Evolutionary conservation across 768 basidiomycete species (phyloP).

Genomic region (Pisolithus microcarpus): DNA sequence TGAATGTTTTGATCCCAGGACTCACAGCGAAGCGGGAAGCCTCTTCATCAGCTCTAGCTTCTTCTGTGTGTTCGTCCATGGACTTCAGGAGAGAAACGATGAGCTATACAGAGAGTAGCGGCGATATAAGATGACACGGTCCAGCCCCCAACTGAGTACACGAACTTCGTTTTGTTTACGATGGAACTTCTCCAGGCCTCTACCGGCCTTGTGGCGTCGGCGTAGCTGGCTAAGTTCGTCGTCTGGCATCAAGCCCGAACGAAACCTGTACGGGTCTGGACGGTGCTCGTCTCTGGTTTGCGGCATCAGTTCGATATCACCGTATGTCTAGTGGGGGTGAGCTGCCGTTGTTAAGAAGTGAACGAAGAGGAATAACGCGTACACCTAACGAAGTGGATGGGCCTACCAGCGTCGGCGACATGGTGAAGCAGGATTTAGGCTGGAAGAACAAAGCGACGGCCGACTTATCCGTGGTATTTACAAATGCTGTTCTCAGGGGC

Average conservation of each 20-base stretch:
- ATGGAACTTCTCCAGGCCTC: slow-evolving; percentile 59
- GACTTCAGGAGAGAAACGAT: slow-evolving; percentile 85
- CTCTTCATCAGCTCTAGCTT: slow-evolving; percentile 67
- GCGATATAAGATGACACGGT: slow-evolving; percentile 2
- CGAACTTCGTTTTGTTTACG: slow-evolving; percentile 65
- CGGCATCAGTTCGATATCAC: slow-evolving; percentile 36
- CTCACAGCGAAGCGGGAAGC: slow-evolving; percentile 59
- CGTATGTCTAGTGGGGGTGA: neutral
- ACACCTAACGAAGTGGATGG: slow-evolving; percentile 10
- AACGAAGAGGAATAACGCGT: neutral
- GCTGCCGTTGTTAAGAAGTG: neutral
- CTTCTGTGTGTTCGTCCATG: slow-evolving; percentile 82
- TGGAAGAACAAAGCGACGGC: neutral
- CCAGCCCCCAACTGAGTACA: slow-evolving; percentile 2
- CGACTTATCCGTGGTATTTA: neutral
- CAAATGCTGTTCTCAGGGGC: neutral
- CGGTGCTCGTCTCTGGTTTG: slow-evolving; percentile 26
- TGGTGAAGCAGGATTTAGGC: slow-evolving; percentile 39
- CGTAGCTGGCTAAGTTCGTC: slow-evolving; percentile 59
- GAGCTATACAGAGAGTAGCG: slow-evolving; percentile 41
- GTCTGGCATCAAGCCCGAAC: slow-evolving; percentile 52
- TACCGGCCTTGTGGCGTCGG: slow-evolving; percentile 49
- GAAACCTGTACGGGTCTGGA: slow-evolving; percentile 63
- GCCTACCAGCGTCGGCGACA: slow-evolving; percentile 16
- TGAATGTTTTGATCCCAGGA: slow-evolving; percentile 1